A percentile compares a stretch with the other conserved stretches of the same genome.
Evolutionary conservation across 2,329 filamentous ascomycete species (phyloP).

Genomic region (Didymellaceae sp.): DNA sequence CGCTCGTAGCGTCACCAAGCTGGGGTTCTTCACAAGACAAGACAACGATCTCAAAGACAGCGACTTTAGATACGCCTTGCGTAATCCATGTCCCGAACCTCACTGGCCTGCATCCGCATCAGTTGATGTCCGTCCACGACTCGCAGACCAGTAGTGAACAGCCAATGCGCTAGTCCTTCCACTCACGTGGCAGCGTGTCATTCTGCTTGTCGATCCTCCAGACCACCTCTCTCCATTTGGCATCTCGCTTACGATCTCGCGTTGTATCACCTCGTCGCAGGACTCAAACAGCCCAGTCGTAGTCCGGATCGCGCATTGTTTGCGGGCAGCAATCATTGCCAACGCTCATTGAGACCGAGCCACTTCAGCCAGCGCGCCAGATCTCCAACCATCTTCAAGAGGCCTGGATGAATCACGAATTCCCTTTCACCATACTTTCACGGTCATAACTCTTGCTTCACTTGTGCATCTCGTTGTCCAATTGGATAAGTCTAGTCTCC

Average conservation of each 20-base stretch:
- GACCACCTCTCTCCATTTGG: conserved; percentile 18
- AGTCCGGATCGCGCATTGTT: conserved; percentile 11
- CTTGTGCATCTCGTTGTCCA: neutral
- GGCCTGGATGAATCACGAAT: neutral
- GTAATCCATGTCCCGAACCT: neutral
- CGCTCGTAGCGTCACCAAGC: conserved; percentile 3
- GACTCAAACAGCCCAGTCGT: neutral
- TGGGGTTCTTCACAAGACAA: neutral
- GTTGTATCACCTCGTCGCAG: conserved; percentile 18
- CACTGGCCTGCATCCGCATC: neutral
- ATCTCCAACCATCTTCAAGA: conserved; percentile 1
- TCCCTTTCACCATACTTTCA: conserved; percentile 4
- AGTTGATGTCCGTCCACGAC: neutral
- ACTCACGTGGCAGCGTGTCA: conserved; percentile 19
- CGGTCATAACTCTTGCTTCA: no score
- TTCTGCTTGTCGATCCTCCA: conserved; percentile 14
- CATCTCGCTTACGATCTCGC: conserved; percentile 18
- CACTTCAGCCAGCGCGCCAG: neutral
- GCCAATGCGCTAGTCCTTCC: conserved; percentile 10
- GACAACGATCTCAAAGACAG: neutral
- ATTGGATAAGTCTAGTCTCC: conserved; percentile 5
- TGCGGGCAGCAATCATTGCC: conserved; percentile 15
- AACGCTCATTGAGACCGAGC: conserved; percentile 3
- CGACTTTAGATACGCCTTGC: neutral
- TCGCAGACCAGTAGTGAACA: neutral